Base-by-base conservation (phyloP, 2,329 filamentous ascomycete genomes). In the Fusarium piperis region DNA sequence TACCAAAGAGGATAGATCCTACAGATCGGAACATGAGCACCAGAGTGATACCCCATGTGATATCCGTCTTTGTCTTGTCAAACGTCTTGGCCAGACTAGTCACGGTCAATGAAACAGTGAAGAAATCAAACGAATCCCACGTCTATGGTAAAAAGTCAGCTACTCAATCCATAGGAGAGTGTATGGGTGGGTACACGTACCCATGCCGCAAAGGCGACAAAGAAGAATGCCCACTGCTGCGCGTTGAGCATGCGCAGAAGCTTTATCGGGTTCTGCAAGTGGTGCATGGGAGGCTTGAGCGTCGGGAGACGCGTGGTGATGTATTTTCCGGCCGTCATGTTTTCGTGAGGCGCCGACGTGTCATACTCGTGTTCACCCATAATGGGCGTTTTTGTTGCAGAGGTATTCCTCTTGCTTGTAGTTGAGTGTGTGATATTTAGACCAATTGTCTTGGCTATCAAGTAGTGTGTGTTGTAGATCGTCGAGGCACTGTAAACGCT, bases 111-210 rank as follows among this genome's bases (percentile, higher is more conserved):
- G 87, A 89, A 28, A 91, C 89, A 51, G 88, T 90, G 78, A 91
- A 90, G 81, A 91, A 92, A 78, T 92, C 90, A 71, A 91, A 91
- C 4, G 89, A 84, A 75, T 91, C 89, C 88, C 88, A 90, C 1
- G 86, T 86, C 87, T 89, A 30, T 30, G 5, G 4, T 1, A 16
- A 4, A 46, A 1, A 18, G 68, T 64, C 30, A 59, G 23, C 55
- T 2, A 13, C 23, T 15, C 1, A 13, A 44, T 33, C 38, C 6
- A 10, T 8, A 2, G 10, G 10, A 7, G 16, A 9, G 12, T 6
- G 10, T 20, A 10, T 38, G 16, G 18, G n/a, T 39, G n/a, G 9
- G 12, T 20, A 9, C n/a, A 38, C 83, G 58, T 78, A 88, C 87
- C 88, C 88, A 90, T n/a, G 86, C 88, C 32, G 81, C 78, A 56